Evolutionary conservation across 352 stramenopile species (phyloP).

Genomic region (Phytophthora podocarpi): DNA sequence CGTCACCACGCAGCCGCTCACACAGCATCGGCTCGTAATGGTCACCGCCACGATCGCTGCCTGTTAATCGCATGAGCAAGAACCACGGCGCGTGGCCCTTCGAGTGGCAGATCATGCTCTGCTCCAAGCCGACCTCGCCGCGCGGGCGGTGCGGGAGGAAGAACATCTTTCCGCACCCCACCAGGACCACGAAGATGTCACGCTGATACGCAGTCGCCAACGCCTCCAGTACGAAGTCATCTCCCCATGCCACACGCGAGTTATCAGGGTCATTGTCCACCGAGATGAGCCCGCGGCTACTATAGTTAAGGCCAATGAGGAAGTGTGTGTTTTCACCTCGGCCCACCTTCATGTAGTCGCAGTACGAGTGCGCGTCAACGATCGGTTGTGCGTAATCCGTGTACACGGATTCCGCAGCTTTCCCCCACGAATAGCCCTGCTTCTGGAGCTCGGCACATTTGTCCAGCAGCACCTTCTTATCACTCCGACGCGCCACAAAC

Average conservation of each 20-base stretch:
- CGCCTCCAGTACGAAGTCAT: constrained; percentile 86
- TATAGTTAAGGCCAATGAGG: constrained; percentile 85
- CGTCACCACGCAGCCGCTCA: constrained; percentile 80
- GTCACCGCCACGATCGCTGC: constrained; percentile 82
- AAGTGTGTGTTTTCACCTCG: constrained; percentile 79
- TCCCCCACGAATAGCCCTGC: constrained; percentile 74
- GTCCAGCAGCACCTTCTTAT: constrained; percentile 77
- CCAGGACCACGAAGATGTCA: constrained; percentile 89
- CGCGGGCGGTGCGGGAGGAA: constrained; percentile 84
- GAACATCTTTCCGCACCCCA: constrained; percentile 89
- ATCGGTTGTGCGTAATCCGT: constrained; percentile 72
- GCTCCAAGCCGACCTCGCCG: constrained; percentile 40
- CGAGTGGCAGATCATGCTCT: constrained; percentile 56
- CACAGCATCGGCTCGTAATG: constrained; percentile 91
- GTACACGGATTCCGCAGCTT: constrained; percentile 83
- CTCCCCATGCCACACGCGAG: constrained; percentile 83
- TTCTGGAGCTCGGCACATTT: constrained; percentile 84
- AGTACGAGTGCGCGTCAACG: constrained; percentile 79
- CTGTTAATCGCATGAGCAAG: constrained; percentile 86
- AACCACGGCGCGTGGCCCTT: constrained; percentile 89
- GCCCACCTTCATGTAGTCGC: constrained; percentile 86
- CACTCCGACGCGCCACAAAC: constrained; percentile 66
- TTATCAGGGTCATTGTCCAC: constrained; percentile 84
- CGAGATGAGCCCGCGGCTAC: constrained; percentile 71
- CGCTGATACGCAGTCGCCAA: constrained; percentile 87